A percentile compares a stretch with the other conserved stretches of the same genome.
Conservation (phyloP, 169 alveolate genomes). For the Cyclospora cayetanensis region DNA sequence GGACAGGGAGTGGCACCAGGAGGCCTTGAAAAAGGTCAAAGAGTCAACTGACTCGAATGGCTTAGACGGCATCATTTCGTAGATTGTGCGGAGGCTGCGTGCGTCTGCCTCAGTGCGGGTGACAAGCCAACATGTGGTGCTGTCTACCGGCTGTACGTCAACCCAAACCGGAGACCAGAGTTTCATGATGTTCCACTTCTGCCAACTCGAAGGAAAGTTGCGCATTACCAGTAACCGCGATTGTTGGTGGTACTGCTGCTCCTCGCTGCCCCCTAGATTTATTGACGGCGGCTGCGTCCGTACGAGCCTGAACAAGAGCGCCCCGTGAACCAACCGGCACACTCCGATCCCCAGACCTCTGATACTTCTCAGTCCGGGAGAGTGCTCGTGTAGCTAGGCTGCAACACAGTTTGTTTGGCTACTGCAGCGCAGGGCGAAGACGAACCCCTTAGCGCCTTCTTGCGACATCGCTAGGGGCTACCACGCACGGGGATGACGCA, state of each 20-base stretch:
- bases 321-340: too few relatives aligned
- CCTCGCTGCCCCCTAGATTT: slow-evolving; percentile 80
- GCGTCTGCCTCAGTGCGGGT: slow-evolving; percentile 89
- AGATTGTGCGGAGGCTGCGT: slow-evolving; percentile 80
- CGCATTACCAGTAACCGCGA: slow-evolving; percentile 79
- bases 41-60: slow-evolving; percentile 79
- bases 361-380: too few relatives aligned
- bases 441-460: too few relatives aligned
- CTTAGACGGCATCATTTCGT: slow-evolving; percentile 85
- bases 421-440: too few relatives aligned
- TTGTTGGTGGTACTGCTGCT: slow-evolving; percentile 86
- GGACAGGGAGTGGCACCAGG: too few relatives aligned
- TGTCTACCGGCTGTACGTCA: slow-evolving; percentile 79
- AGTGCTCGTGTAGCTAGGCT: too few relatives aligned
- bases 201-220: slow-evolving; percentile 85
- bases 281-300: slow-evolving; percentile 87
- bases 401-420: too few relatives aligned
- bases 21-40: too few relatives aligned
- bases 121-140: slow-evolving; percentile 86
- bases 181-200: slow-evolving; percentile 90
- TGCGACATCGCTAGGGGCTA: too few relatives aligned
- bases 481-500: too few relatives aligned
- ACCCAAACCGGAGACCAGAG: slow-evolving; percentile 90
- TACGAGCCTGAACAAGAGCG: slow-evolving; percentile 75
- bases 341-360: too few relatives aligned